These are phyloP conservation scores for Hanseniaspora osmophila DNA, from an alignment of 805 yeast species.

Conservation along the genomic window DNA sequence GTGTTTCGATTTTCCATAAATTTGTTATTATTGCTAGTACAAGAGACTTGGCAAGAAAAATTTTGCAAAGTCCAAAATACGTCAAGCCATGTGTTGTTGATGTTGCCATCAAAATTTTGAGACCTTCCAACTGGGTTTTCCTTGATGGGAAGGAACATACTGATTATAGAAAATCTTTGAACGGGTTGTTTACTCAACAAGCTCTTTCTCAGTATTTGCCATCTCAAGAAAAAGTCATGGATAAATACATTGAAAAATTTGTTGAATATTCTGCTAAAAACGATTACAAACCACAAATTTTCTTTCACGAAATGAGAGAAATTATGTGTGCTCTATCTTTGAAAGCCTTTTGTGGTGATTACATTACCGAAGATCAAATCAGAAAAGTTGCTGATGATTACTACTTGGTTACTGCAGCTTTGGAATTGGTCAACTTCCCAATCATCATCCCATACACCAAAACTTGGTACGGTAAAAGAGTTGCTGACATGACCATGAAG, in stretches of 20 bases:
- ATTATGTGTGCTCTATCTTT: constrained; percentile 87
- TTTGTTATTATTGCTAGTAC: constrained; percentile 88
- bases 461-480: constrained; percentile 92
- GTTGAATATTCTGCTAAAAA: constrained; percentile 43
- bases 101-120: constrained; percentile 82
- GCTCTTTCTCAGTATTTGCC: constrained; percentile 81
- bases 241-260: constrained; percentile 60
- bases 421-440: constrained; percentile 95
- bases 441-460: constrained; percentile 90
- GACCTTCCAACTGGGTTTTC: constrained; percentile 97
- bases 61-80: constrained; percentile 68
- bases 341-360: constrained; percentile 90
- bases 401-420: constrained; percentile 83
- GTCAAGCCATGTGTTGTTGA: constrained; percentile 98
- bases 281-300: constrained; percentile 40
- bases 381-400: constrained; percentile 83
- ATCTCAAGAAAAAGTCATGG: constrained; percentile 71
- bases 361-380: constrained; percentile 85
- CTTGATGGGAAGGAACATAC: constrained; percentile 90
- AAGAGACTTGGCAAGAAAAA: constrained; percentile 78
- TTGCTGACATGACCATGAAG: constrained; percentile 89
- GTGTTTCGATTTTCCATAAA: constrained; percentile 96
- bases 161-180: constrained; percentile 82
- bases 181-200: constrained; percentile 72
- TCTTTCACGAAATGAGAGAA: constrained; percentile 91